These are phyloP conservation scores for Cubamyces lactineus DNA, from an alignment of 768 basidiomycete species.

Conservation along the genomic window DNA sequence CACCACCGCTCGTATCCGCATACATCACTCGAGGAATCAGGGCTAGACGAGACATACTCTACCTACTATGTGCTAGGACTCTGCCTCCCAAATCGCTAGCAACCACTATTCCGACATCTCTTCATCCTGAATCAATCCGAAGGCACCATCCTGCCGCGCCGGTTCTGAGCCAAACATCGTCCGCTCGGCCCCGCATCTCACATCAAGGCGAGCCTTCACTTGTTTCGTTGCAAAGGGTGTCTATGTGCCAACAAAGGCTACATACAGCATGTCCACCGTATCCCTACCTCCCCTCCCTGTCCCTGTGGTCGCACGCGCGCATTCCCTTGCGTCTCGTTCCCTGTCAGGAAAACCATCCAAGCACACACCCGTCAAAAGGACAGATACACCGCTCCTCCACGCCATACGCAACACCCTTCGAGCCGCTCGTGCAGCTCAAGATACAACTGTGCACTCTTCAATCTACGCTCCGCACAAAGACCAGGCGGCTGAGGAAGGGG, in stretches of 20 bases:
- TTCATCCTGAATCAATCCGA: not conserved
- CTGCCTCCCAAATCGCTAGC: too few species aligned
- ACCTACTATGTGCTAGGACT: too few species aligned
- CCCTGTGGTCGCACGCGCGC: not conserved
- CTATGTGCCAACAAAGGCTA: not conserved
- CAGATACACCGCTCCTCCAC: slow-evolving; percentile 48
- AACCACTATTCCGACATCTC: not conserved
- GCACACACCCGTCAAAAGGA: slow-evolving; percentile 20
- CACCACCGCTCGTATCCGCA: too few species aligned
- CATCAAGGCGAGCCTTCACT: too few species aligned
- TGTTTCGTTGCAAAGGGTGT: too few species aligned
- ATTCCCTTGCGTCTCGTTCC: slow-evolving; percentile 1
- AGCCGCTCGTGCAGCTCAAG: slow-evolving; percentile 37
- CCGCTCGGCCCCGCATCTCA: not conserved
- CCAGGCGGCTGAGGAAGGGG: slow-evolving; percentile 12
- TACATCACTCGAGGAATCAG: too few species aligned
- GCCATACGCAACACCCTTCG: slow-evolving; percentile 64
- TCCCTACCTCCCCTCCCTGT: not conserved
- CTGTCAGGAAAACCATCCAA: not conserved
- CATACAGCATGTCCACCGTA: slow-evolving; percentile 3
- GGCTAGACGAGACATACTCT: too few species aligned
- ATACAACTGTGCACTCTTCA: slow-evolving; percentile 2
- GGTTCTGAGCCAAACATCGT: not conserved
- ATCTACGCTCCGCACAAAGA: slow-evolving; percentile 6
- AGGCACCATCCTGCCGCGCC: not conserved